Evolutionary conservation across 108 stramenopile genomes (phyloP), one percentile per base, ranked within the genome.

Genomic region (Skeletonema grethae): DNA sequence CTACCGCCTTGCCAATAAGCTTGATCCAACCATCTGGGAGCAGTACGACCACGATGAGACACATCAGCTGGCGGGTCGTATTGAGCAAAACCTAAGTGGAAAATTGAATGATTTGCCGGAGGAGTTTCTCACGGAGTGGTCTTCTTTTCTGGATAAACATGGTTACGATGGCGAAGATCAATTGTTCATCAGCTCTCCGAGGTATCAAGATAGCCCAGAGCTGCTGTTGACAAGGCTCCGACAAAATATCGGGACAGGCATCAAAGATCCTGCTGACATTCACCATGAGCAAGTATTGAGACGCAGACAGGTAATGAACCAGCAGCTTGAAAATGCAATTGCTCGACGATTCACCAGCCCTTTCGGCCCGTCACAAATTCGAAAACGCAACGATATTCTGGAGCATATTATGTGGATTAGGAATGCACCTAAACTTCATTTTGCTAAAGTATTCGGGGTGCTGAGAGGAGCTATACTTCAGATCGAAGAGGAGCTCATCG

Each of bases 121-220:
- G 9, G 68, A 75, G 25, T 75, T 75, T 62, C 31, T 75, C 5
- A 18, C 57, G 6, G 73, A 75, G 63, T 75, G 68, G 67, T 61
- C 29, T 18, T 7, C 20, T 2, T 75, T 69, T 31, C 30, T 75
- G 73, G 62, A 39, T 10, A 9, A 30, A n/a, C 55, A 57, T 48
- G 73, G 73, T 12, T 75, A 25, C 12, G 73, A 75, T 69, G 73
- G 73, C 3, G 59, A 69, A 48, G 68, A 75, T 30, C 73, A 75
- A 60, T 11, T 75, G 24, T 75, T 75, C 29, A 57, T 75, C 20
- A 69, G 68, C 41, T 69, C 67, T 24, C 67, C 73, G 6, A 57
- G 73, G 20, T 75, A 75, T 46, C 58, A 34, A 38, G 73, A 75
- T 20, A 62, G 5, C 29, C 67, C 67, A 32, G 57, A 46, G 11